Percentiles rank a stretch among this genome's conserved stretches.
These are phyloP conservation scores for Fusarium transvaalense DNA, from an alignment of 2,329 filamentous ascomycete species.

Conservation along the genomic window DNA sequence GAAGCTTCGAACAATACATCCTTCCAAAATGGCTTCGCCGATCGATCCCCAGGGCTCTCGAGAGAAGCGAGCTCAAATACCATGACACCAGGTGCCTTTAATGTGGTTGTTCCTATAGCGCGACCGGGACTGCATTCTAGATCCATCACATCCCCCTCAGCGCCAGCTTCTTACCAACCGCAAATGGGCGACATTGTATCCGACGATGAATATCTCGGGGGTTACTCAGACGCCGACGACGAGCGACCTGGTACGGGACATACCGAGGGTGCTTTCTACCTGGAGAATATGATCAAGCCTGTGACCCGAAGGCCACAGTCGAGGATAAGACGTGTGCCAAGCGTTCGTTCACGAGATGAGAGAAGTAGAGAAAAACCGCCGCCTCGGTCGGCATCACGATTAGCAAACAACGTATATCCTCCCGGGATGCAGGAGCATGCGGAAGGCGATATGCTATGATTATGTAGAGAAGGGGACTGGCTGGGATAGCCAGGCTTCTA, in stretches of 20 bases:
- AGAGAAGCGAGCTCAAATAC: conserved; percentile 71
- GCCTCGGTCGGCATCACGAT: conserved; percentile 58
- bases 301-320: conserved; percentile 68
- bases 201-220: conserved; percentile 80
- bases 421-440: conserved; percentile 52
- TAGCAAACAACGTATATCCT: conserved; percentile 53
- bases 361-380: conserved; percentile 52
- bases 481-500: conserved; percentile 11
- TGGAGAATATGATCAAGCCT: conserved; percentile 72
- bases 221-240: conserved; percentile 83
- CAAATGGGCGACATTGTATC: conserved; percentile 74
- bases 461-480: conserved; percentile 3
- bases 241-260: conserved; percentile 59
- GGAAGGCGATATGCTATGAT: conserved; percentile 55
- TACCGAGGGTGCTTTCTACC: conserved; percentile 64
- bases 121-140: conserved; percentile 81
- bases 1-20: conserved; percentile 84
- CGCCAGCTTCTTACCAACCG: conserved; percentile 66
- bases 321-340: conserved; percentile 49
- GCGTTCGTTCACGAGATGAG: conserved; percentile 53
- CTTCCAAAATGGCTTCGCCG: conserved; percentile 90
- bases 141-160: conserved; percentile 85
- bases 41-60: conserved; percentile 72
- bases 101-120: conserved; percentile 52
- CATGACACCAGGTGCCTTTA: conserved; percentile 73